Evolutionary conservation across 2,329 filamentous ascomycete species (phyloP), one percentile per base, ranked within the genome.

Genomic region (Penicillium sp.): DNA sequence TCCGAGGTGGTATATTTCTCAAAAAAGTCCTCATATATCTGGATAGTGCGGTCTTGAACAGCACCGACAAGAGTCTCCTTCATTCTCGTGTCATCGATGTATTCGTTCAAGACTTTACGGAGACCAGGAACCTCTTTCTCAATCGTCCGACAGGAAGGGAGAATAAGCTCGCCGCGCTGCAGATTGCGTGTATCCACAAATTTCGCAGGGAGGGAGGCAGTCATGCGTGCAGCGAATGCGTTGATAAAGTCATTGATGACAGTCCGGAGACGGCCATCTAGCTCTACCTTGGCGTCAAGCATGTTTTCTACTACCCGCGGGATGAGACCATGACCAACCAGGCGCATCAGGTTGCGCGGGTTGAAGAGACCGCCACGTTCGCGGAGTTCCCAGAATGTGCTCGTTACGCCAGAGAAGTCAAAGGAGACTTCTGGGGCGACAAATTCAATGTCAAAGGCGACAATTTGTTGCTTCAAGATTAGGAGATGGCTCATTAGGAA

Each of bases 401-500:
- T 84, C 5, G 84, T 85, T 11, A 88, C 75, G 47, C 79, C 81
- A n/a, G 84, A 85, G 69, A 88, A 87, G 71, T 88, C 86, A 68
- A 88, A 81, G 13, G 82, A 81, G 45, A 88, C 77, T 58, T 88
- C 86, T 4, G 86, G 85, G 2, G 83, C 82, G 18, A 87, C 83
- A 64, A 83, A 88, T 68, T 88, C 92, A 62, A 99, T 97, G 75
- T 99, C 94, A 58, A 99, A 92, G 9, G 92, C 92, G 24, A 99
- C 87, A 48, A 99, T 89, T 71, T 97, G 91, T 70, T 97, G 95
- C 74, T 97, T 97, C 48, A 99, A 84, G 47, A 97, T 88, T 47
- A 99, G 87, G 2, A 99, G 83, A 70, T 99, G 96, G 65, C 93
- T 94, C 65, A 99, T 88, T 67, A 97, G 87, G 75, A 99, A 99